Percentiles rank a stretch among this genome's conserved stretches.
Evolutionary conservation across 2,329 filamentous ascomycete genomes (phyloP).

Genomic region (Penicillium polonicum): DNA sequence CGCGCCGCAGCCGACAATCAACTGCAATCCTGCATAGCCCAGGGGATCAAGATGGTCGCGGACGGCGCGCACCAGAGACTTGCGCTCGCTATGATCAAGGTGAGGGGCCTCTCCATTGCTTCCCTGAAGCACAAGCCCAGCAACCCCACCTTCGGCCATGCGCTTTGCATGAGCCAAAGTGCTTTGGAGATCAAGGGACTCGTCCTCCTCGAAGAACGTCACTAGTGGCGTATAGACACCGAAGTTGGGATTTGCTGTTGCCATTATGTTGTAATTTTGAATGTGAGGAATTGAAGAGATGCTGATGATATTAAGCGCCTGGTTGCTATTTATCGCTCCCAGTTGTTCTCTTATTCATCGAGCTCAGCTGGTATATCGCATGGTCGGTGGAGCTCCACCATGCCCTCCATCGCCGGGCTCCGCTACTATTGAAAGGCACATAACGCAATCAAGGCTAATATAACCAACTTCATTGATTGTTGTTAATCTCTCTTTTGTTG

Average conservation of each 20-base stretch:
- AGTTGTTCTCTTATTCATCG: not conserved
- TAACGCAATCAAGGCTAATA: not conserved
- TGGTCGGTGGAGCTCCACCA: not conserved
- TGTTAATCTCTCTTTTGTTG: not conserved
- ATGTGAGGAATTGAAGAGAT: not conserved
- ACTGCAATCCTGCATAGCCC: slow-evolving; percentile 60
- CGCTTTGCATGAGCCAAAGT: slow-evolving; percentile 47
- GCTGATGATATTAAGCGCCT: not conserved
- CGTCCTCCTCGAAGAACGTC: slow-evolving; percentile 49
- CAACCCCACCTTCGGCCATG: slow-evolving; percentile 45
- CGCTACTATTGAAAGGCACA: not conserved
- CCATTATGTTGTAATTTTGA: not conserved
- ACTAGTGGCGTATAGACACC: slow-evolving; percentile 48
- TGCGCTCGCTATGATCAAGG: slow-evolving; percentile 52
- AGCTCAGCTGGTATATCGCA: not conserved
- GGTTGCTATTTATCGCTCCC: not conserved
- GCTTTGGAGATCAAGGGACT: slow-evolving; percentile 42
- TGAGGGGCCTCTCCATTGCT: slow-evolving; percentile 53
- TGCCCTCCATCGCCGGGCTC: not conserved
- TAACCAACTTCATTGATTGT: not conserved
- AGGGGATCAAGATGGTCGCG: not conserved
- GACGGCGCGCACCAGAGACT: slow-evolving; percentile 49
- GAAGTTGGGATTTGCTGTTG: not conserved
- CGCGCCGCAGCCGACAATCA: slow-evolving; percentile 69
- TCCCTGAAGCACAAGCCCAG: slow-evolving; percentile 49